phyloP scores from a whole-genome alignment of 2,329 filamentous ascomycete genomes.

The Cladosporium sp. region DNA sequence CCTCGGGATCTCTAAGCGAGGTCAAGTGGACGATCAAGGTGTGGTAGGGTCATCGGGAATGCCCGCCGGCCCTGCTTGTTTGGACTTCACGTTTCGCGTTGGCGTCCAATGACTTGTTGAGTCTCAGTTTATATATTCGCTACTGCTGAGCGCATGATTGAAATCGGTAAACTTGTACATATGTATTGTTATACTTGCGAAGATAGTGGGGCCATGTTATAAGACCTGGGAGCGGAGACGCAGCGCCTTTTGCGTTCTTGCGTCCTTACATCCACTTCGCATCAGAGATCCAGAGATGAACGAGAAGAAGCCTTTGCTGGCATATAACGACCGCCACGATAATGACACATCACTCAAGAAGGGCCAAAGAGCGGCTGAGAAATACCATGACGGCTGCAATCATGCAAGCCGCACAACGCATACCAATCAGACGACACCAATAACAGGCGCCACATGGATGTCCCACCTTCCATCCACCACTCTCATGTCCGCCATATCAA shows the following conservation, averaged over 20 bases:
- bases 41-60: neutral
- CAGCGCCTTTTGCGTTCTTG: no score
- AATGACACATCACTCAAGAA: neutral
- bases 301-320: conserved; percentile 7
- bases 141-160: neutral
- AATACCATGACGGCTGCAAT: neutral
- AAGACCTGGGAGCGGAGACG: neutral
- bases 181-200: neutral
- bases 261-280: neutral
- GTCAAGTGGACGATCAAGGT: neutral
- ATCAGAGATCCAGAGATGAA: conserved; percentile 2
- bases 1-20: neutral
- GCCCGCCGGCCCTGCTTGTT: neutral
- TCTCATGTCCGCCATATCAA: conserved; percentile 28
- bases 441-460: conserved; percentile 25
- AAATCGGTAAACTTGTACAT: neutral
- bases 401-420: neutral
- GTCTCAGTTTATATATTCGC: neutral
- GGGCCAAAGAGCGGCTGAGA: neutral
- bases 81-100: neutral
- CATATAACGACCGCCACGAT: neutral
- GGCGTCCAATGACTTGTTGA: neutral
- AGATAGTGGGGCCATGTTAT: neutral
- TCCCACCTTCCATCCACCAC: conserved; percentile 21
- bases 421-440: neutral